Evolutionary conservation across 2,329 filamentous ascomycete genomes (phyloP).

Genomic region (Epichloe hybrida): DNA sequence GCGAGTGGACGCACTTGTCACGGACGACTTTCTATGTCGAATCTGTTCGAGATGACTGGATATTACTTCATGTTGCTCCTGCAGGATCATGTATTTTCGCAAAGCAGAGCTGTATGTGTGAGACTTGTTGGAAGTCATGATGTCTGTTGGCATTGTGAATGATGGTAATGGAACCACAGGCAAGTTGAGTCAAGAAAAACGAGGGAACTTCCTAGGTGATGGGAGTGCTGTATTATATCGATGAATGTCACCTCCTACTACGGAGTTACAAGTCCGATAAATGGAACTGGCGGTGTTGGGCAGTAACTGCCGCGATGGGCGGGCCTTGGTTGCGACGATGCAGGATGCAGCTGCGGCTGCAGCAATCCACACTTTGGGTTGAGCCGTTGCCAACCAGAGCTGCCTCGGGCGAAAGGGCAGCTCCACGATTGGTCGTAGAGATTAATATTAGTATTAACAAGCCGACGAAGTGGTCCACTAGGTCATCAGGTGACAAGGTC

Average conservation of each 20-base stretch:
- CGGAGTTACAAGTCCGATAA: neutral
- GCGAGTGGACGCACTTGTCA: conserved; percentile 22
- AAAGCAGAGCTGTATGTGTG: conserved; percentile 33
- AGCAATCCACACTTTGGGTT: conserved; percentile 2
- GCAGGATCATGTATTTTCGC: conserved; percentile 40
- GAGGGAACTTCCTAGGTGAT: neutral
- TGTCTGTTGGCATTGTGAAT: conserved; percentile 2
- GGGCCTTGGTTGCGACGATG: neutral
- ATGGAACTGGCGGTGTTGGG: neutral
- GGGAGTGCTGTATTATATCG: conserved; percentile 4
- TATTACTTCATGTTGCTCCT: conserved; percentile 41
- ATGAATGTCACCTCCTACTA: conserved; percentile 1
- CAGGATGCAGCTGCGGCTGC: conserved; percentile 5
- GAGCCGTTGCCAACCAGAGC: conserved; percentile 5
- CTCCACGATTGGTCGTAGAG: conserved; percentile 2
- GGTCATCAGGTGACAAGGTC: neutral
- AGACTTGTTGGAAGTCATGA: conserved; percentile 15
- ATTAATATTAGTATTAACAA: neutral
- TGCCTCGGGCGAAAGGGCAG: neutral
- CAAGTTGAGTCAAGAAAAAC: neutral
- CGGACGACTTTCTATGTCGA: conserved; percentile 24
- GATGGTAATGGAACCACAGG: neutral
- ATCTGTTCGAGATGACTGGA: conserved; percentile 37
- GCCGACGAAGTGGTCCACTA: neutral
- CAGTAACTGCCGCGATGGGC: conserved; percentile 1